Evolutionary conservation across 1,284 basidiomycete genomes (phyloP), one percentile per base, ranked within the genome.

Genomic region (Pseudozyma tsukubaensis): DNA sequence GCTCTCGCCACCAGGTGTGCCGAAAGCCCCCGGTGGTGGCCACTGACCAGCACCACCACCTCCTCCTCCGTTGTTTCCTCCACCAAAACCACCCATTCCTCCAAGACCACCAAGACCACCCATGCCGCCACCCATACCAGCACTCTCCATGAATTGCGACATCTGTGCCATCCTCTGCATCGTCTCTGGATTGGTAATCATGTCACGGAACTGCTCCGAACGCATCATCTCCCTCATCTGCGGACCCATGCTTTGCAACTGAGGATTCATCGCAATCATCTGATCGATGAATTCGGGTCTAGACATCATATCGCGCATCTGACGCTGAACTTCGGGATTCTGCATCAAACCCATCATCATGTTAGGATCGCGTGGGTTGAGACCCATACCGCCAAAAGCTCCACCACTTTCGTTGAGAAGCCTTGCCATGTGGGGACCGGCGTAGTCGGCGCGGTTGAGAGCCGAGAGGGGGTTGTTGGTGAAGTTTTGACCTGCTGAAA

Each of bases 271-370:
- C 18, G 80, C 79, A 36, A 82, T 77, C 58, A 83, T 79, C 59
- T 83, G 81, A 56, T 83, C 82, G 56, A 83, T 66, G 32, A 83
- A 79, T 44, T 81, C 81, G 21, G 82, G 82, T 11, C 78, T 72
- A 4, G 68, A 56, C 50, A 83, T 76, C 72, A 79, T 76, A n/a
- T 74, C 69, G 4, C 81, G 71, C 81, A 83, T 81, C 49, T 83
- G 82, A 12, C 64, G 71, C 48, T 77, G 66, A 18, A 83, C 79
- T 29, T 81, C 77, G 4, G 78, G 76, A 37, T 80, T 79, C 59
- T 83, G 75, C 77, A 83, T 74, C 54, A 80, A 54, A 11, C 77
- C 79, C 55, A 83, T 68, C 76, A 81, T 78, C 66, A 83, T 78
- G 59, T 83, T 83, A 32, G 81, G 81, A 39, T 82, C 82, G 53